Evolutionary conservation across 164 flowering plant genomes (phyloP), one percentile per base, ranked within the genome.

Genomic region (Stephania yunnanensis): DNA sequence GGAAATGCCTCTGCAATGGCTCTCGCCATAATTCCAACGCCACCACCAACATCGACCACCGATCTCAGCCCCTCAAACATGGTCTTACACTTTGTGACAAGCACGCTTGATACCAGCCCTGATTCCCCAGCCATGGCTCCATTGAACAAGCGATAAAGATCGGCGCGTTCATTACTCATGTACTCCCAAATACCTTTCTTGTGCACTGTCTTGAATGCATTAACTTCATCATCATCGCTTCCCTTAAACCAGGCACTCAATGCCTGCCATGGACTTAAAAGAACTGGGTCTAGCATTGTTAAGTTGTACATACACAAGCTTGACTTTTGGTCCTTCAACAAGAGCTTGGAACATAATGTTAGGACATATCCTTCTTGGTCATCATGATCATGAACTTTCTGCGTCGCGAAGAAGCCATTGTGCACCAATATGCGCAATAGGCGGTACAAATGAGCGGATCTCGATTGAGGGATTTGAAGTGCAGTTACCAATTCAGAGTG

Each of bases 121-220:
- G 81, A 9, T 25, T 81, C 86, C 50, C 77, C 52, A 20, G 78
- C 79, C 87, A 83, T 81, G 9, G 74, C 84, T 17, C 75, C 78
- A 73, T 79, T 71, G 52, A 85, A 83, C 13, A 58, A 2, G 10
- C 68, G 15, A 53, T 20, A 42, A 45, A 48, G 8, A 46, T 73
- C 52, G 12, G 64, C 20, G 61, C 73, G 10, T 10, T 70, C n/a
- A 11, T 7, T 19, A 0, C 9, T 19, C 17, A 44, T 25, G 0
- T 25, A 70, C 2, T 79, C 75, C 82, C 83, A 84, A 1, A 84
- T 9, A 1, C 22, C 25, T 78, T 10, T 76, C 11, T 82, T 80
- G 70, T 82, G 78, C 10, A 78, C 75, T 1, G 58, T 31, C 68
- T 79, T 79, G 52, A 84, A 81, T 10, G 86, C 25, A 25, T 25